These are phyloP conservation scores for Codiaeum variegatum DNA, from an alignment of 441 rosid genomes.

Conservation along the genomic window DNA sequence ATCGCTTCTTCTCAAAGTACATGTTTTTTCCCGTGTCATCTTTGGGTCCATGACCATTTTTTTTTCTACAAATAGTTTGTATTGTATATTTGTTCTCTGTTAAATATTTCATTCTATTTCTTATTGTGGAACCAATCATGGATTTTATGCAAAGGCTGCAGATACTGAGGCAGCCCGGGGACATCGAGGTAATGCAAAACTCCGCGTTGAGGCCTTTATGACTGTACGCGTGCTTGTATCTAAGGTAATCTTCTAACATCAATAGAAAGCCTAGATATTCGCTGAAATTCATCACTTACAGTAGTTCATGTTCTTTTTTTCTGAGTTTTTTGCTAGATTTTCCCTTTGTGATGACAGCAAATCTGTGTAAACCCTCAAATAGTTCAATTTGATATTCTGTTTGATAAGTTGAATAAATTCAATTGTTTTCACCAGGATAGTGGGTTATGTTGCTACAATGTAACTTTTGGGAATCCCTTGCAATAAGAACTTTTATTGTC, in stretches of 20 bases:
- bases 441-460: slow-evolving; percentile 12
- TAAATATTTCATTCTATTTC: neutral
- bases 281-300: slow-evolving; percentile 7
- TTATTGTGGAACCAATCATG: slow-evolving; percentile 15
- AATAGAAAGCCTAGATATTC: neutral
- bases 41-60: neutral
- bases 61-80: neutral
- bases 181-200: slow-evolving; percentile 78
- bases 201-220: slow-evolving; percentile 76
- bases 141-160: slow-evolving; percentile 60
- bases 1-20: slow-evolving; percentile 86
- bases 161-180: slow-evolving; percentile 81
- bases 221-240: slow-evolving; percentile 80
- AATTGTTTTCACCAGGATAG: neutral
- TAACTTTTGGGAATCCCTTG: neutral
- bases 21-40: neutral
- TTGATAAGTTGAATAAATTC: neutral
- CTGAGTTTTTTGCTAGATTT: neutral
- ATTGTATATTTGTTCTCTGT: neutral
- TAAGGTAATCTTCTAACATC: slow-evolving; percentile 50
- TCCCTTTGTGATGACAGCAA: neutral
- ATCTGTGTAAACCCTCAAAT: neutral
- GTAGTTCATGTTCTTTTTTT: neutral
- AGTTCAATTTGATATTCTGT: neutral
- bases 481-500: neutral